Percentiles rank a stretch among this genome's conserved stretches.
phyloP scores from a whole-genome alignment of 306 rosid species.

The Cercis canadensis region DNA sequence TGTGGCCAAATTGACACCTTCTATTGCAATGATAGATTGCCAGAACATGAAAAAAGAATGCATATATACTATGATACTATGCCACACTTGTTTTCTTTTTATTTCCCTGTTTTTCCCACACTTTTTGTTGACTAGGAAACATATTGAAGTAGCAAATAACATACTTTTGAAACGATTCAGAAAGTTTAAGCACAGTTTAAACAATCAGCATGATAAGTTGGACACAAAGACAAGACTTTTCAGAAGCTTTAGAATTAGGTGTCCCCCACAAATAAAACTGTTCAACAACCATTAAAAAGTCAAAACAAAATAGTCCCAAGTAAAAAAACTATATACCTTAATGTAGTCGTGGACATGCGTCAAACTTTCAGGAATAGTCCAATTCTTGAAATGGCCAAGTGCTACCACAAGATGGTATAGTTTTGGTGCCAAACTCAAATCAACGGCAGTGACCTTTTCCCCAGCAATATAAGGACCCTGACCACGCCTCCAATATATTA shows the following conservation, averaged over 20 bases:
- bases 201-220: too few relatives aligned
- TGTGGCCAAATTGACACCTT: too few relatives aligned
- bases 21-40: too few relatives aligned
- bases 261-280: not conserved
- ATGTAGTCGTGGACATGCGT: conserved; percentile 59
- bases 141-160: too few relatives aligned
- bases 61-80: too few relatives aligned
- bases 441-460: conserved; percentile 80
- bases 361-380: conserved; percentile 73
- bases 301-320: not conserved
- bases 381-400: conserved; percentile 86
- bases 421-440: conserved; percentile 92
- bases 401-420: conserved; percentile 75
- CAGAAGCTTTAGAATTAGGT: not conserved
- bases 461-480: conserved; percentile 95
- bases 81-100: too few relatives aligned
- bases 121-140: too few relatives aligned
- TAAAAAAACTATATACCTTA: conserved; percentile 54
- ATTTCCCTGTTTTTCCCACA: too few relatives aligned
- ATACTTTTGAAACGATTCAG: too few relatives aligned
- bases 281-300: not conserved
- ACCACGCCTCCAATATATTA: conserved; percentile 35
- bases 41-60: too few relatives aligned
- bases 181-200: too few relatives aligned
- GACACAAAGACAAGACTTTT: too few relatives aligned